Base-by-base conservation (phyloP, 106 monocot species). In the Vanilla planifolia region DNA sequence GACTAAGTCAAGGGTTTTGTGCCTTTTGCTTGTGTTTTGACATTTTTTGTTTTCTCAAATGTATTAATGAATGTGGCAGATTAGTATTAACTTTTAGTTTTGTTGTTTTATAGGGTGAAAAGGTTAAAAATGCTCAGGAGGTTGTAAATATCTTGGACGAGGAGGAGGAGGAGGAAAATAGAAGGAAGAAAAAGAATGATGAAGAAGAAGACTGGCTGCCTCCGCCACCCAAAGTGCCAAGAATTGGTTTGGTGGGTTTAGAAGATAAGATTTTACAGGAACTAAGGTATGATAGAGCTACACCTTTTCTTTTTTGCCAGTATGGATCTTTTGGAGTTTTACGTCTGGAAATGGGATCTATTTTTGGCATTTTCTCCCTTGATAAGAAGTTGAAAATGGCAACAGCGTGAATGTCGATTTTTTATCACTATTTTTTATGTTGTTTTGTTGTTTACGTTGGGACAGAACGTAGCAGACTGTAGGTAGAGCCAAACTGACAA, bases 121-220 rank as follows among this genome's bases (percentile, higher is more conserved):
- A 77, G 33, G 27, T 23, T 24, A 32, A 28, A 45, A 16, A 10
- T 16, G 48, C 65, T 19, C 28, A 48, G 47, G 26, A 63, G 29
- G 46, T 50, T 13, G 46, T 57, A 24, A 48, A 40, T 23, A 72
- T 63, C 42, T 55, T 73, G 52, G 48, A 63, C 19, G 74, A 74
- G 27, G 71, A 55, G 26, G 58, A 62, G n/a, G 71, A 71, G 40
- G 71, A 50, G 14, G 52, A 61, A 6, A 41, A 14, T 16, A 22
- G 2, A 3, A 47, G 48, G 29, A 50, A 67, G 55, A 65, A 26
- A 33, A 56, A 64, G 56, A 61, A 39, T 19, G 35, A 71, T 3
- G 65, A 77, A 9, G 90, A 92, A 6, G 86, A 86, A 46, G 76
- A 85, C 60, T 88, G 88, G 88, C 42, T 88, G 75, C 75, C 71